Conservation (phyloP, 2,329 filamentous ascomycete genomes). For the Trichoderma citrinoviride region DNA sequence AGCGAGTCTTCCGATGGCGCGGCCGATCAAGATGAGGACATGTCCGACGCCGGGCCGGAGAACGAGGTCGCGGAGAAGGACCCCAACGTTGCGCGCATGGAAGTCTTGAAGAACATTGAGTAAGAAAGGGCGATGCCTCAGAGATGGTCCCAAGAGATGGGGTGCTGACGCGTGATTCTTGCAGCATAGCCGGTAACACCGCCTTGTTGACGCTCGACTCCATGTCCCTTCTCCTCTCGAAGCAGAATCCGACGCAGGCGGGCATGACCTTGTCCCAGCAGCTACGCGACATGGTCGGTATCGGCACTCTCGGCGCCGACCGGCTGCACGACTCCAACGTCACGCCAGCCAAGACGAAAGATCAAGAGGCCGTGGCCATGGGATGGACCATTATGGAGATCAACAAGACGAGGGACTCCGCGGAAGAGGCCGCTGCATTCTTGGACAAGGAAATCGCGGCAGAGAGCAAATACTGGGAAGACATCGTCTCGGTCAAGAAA, state of each 20-base stretch:
- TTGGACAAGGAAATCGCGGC: conserved; percentile 73
- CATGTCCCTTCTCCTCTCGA: conserved; percentile 79
- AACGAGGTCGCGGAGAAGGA: conserved; percentile 47
- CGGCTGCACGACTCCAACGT: conserved; percentile 60
- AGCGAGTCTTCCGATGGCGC: conserved; percentile 43
- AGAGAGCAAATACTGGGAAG: conserved; percentile 86
- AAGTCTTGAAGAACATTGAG: conserved; percentile 59
- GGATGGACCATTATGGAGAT: conserved; percentile 81
- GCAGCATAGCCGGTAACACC: conserved; percentile 47
- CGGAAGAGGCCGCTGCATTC: conserved; percentile 68
- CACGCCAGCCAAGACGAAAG: conserved; percentile 52
- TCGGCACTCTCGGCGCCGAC: conserved; percentile 70
- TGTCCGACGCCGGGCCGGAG: conserved; percentile 47
- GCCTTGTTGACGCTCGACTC: conserved; percentile 74
- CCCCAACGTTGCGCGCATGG: conserved; percentile 51
- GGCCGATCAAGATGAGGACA: conserved; percentile 46
- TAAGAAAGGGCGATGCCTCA: conserved; percentile 31
- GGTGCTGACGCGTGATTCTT: background rate
- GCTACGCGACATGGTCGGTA: conserved; percentile 68
- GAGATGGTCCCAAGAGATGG: conserved; percentile 4
- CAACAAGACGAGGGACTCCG: conserved; percentile 68
- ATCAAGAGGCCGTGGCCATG: conserved; percentile 56
- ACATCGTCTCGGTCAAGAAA: conserved; percentile 76
- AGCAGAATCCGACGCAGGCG: conserved; percentile 70
- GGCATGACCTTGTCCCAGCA: conserved; percentile 66